phyloP scores from a whole-genome alignment of 2,329 filamentous ascomycete genomes.

The Venturia nashicola region DNA sequence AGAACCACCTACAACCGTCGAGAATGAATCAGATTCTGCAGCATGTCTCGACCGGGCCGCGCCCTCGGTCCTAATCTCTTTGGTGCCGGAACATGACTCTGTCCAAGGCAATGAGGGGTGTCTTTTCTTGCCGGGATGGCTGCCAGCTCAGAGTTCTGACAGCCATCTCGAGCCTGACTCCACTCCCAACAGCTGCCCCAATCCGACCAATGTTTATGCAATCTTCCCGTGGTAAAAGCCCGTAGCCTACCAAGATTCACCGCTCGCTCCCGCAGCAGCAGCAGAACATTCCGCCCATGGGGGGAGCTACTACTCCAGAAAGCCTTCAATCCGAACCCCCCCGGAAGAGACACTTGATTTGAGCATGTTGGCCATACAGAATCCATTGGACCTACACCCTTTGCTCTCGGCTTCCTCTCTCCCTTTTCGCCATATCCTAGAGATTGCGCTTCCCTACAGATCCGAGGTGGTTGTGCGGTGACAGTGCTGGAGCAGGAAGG shows the following conservation, averaged over 20 bases:
- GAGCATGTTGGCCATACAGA: neutral
- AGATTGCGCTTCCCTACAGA: neutral
- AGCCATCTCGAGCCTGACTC: neutral
- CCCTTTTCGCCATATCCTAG: neutral
- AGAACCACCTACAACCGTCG: too few species aligned
- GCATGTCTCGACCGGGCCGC: neutral
- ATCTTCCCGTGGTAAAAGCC: neutral
- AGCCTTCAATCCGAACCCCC: neutral
- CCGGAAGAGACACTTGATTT: neutral
- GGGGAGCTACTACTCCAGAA: neutral
- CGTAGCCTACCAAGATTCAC: conserved; percentile 4
- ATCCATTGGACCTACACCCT: neutral
- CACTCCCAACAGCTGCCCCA: neutral
- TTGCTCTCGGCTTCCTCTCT: neutral
- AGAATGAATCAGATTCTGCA: neutral
- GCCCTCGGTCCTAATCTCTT: neutral
- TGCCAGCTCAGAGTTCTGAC: neutral
- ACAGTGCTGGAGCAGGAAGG: neutral
- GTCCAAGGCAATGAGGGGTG: neutral
- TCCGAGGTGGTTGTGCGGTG: neutral
- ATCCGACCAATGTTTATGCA: neutral
- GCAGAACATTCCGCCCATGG: too few species aligned
- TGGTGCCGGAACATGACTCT: neutral
- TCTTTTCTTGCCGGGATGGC: neutral
- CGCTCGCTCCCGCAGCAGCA: neutral